Conservation (phyloP, 2,329 filamentous ascomycete genomes). For the Aureobasidium zeae region DNA sequence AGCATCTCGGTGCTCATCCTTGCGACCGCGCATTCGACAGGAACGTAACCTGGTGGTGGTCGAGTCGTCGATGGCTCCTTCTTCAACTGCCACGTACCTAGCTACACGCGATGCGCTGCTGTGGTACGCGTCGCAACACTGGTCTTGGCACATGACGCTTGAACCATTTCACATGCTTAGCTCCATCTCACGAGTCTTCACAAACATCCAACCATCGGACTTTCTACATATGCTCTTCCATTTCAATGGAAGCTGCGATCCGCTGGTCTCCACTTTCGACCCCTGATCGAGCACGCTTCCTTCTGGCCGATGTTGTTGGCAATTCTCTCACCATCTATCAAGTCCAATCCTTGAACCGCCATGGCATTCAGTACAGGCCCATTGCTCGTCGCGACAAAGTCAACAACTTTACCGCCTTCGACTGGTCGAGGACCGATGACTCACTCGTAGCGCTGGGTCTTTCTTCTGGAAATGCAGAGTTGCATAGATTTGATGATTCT, state of each 20-base stretch:
- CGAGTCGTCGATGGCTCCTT: too few relatives aligned
- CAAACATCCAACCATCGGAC: not conserved
- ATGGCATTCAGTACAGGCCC: slow-evolving; percentile 43
- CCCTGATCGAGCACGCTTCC: slow-evolving; percentile 45
- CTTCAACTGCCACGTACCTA: too few relatives aligned
- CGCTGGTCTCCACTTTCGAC: slow-evolving; percentile 54
- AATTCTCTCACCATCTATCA: slow-evolving; percentile 51
- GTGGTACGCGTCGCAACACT: too few relatives aligned
- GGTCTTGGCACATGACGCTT: not conserved
- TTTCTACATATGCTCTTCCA: slow-evolving; percentile 1
- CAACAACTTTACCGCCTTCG: slow-evolving; percentile 54
- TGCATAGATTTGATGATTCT: slow-evolving; percentile 55
- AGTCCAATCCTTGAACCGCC: slow-evolving; percentile 31
- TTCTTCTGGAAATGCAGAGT: slow-evolving; percentile 62
- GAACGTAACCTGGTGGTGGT: too few relatives aligned
- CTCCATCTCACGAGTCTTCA: not conserved
- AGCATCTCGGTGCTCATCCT: slow-evolving; percentile 17
- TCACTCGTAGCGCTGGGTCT: slow-evolving; percentile 68
- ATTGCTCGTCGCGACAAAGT: slow-evolving; percentile 43
- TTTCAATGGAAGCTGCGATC: slow-evolving; percentile 51
- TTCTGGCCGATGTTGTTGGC: slow-evolving; percentile 52
- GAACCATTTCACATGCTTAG: slow-evolving; percentile 7
- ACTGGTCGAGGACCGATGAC: slow-evolving; percentile 53
- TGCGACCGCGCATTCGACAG: slow-evolving; percentile 10
- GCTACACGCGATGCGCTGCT: too few relatives aligned